Evolutionary conservation across 1,284 basidiomycete genomes (phyloP).

Genomic region (Tilletiopsis washingtonensis): DNA sequence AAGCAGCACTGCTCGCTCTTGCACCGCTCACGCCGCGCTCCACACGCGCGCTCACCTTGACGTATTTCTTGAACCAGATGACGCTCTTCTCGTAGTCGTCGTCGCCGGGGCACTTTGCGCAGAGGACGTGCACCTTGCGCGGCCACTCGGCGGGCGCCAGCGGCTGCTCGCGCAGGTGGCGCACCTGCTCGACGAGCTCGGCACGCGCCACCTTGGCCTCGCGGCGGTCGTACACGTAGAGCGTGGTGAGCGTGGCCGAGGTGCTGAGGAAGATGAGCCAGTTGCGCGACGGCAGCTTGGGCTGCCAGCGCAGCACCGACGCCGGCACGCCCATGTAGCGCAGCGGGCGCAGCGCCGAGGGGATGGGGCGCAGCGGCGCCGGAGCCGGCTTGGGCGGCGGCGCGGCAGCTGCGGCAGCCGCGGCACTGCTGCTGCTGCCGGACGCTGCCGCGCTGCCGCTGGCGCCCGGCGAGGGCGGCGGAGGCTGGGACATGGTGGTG

Average conservation of each 20-base stretch:
- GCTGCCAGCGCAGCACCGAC: conserved; percentile 50
- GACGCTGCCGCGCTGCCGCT: no score
- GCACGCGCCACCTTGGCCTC: conserved; percentile 69
- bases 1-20: not conserved
- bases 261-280: conserved; percentile 84
- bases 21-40: no score
- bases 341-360: conserved; percentile 43
- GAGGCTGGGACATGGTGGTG: no score
- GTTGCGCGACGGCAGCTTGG: conserved; percentile 71
- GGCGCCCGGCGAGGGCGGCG: no score
- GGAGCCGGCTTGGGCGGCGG: no score
- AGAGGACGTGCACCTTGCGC: conserved; percentile 78
- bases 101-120: conserved; percentile 85
- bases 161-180: conserved; percentile 63
- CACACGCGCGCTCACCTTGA: conserved; percentile 77
- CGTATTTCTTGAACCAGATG: conserved; percentile 86
- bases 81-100: conserved; percentile 78
- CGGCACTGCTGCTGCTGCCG: no score
- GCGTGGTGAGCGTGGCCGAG: conserved; percentile 62
- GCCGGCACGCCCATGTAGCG: conserved; percentile 52
- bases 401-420: no score
- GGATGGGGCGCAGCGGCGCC: conserved; percentile 21
- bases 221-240: conserved; percentile 75
- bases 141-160: conserved; percentile 62
- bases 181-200: conserved; percentile 71